Evolutionary conservation across 2,329 filamentous ascomycete species (phyloP).

Genomic region (Elsinoe fawcettii): DNA sequence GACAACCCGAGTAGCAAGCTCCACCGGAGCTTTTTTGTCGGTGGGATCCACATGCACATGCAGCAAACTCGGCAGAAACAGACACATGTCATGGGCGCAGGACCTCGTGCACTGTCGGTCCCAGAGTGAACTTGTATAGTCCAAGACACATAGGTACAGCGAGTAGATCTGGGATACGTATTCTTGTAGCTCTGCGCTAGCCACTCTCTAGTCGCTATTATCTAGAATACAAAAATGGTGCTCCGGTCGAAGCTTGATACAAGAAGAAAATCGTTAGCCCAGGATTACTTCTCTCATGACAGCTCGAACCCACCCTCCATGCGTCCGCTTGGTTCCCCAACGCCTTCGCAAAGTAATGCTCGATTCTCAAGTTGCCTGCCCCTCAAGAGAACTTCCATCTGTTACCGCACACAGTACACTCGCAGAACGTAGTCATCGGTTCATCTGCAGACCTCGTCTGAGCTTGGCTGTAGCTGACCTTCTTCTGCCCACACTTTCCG

Average conservation of each 20-base stretch:
- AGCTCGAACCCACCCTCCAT: not conserved
- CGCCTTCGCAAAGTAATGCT: not conserved
- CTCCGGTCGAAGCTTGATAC: conserved; percentile 3
- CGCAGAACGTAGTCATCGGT: conserved; percentile 57
- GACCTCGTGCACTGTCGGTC: no score
- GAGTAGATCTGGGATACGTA: no score
- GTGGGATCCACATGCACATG: not conserved
- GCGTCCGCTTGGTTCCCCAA: not conserved
- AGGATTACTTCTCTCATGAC: not conserved
- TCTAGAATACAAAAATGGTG: conserved; percentile 3
- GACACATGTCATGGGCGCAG: not conserved
- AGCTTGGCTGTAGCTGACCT: conserved; percentile 91
- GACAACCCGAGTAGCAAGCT: not conserved
- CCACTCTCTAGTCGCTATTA: not conserved
- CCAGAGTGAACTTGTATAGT: no score
- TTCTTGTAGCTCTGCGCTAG: no score
- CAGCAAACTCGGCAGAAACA: not conserved
- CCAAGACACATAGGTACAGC: no score
- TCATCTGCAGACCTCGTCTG: conserved; percentile 95
- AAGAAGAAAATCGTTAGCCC: conserved; percentile 6
- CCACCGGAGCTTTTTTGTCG: not conserved
- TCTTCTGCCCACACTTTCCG: conserved; percentile 84
- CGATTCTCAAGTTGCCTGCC: not conserved
- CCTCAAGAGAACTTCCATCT: conserved; percentile 42
- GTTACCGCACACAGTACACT: conserved; percentile 46